A percentile compares a stretch with the other conserved stretches of the same genome.
These are phyloP conservation scores for Exophiala lecanii-corni DNA, from an alignment of 2,329 filamentous ascomycete genomes.

Conservation along the genomic window DNA sequence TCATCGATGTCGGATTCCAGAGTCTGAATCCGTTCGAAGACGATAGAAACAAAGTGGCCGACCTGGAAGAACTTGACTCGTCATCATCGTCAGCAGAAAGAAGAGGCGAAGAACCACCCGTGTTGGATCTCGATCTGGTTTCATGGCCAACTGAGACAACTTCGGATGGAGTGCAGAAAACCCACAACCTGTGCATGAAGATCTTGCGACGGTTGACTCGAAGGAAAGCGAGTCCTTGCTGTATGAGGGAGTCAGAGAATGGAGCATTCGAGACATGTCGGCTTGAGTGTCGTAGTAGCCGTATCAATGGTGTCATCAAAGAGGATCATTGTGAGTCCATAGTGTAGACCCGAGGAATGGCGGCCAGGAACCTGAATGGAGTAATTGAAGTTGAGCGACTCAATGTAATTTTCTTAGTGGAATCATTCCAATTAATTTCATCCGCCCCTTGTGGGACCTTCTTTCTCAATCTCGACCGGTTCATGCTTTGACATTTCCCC, in stretches of 20 bases:
- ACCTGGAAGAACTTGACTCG: not conserved
- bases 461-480: slow-evolving; percentile 24
- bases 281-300: slow-evolving; percentile 14
- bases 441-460: slow-evolving; percentile 26
- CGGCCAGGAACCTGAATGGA: not conserved
- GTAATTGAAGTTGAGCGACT: too few relatives aligned
- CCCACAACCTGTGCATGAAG: slow-evolving; percentile 6
- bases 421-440: too few relatives aligned
- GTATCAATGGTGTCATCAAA: slow-evolving; percentile 8
- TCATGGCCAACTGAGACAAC: slow-evolving; percentile 1
- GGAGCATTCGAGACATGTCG: slow-evolving; percentile 13
- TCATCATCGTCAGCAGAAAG: too few relatives aligned
- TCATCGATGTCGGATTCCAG: slow-evolving; percentile 15
- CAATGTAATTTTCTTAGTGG: too few relatives aligned
- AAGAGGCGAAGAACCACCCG: slow-evolving; percentile 6
- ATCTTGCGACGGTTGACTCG: slow-evolving; percentile 11
- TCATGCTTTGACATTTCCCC: slow-evolving; percentile 12
- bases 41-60: not conserved
- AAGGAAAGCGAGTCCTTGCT: slow-evolving; percentile 15
- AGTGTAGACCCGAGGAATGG: not conserved
- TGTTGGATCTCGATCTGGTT: not conserved
- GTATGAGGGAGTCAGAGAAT: slow-evolving; percentile 4
- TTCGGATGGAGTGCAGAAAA: not conserved
- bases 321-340: slow-evolving; percentile 15
- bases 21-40: slow-evolving; percentile 14